Base-by-base conservation (phyloP, 2,329 filamentous ascomycete species). In the Epichloe elymi region DNA sequence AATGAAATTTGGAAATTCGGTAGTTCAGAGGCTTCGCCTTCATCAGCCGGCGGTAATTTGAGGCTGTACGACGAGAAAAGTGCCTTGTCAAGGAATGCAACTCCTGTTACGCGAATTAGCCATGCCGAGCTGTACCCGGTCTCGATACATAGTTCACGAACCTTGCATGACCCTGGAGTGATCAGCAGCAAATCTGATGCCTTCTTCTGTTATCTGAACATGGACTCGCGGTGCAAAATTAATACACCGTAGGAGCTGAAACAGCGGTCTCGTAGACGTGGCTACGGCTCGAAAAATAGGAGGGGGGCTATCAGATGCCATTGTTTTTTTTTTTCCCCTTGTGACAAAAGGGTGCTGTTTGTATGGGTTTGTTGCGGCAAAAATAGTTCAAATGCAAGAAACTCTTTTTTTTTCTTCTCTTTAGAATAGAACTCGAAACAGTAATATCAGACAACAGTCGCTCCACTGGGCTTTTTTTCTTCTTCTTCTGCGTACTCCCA, bases 101-200 rank as follows among this genome's bases (percentile, higher is more conserved):
- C 66, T 7, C 69, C 66, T 69, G 20, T 38, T 19, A n/a, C 8
- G 33, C 26, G 5, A 30, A 39, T 51, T 41, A 51, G 49, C 46
- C 17, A 36, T 41, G 14, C 41, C 14, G 8, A 37, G 17, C 33
- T 23, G 12, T n/a, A 37, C 15, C 30, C 17, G 6, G 11, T 35
- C 30, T 15, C n/a, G 15, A 6, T n/a, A 35, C n/a, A 14, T n/a
- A 5, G 37, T 40, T 48, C 54, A 46, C 55, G 50, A 71, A 86
- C 86, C 89, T 80, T 97, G 90, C 80, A 97, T 90, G 23, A 91
- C 87, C 56, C 88, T 83, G 11, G 86, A 83, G 62, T 96, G 87
- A 61, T 96, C 89, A 26, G 86, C 88, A 17, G 86, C 85, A 64
- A 98, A 93, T 52, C 88, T 83, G 55, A 98, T 76, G 10, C 90